These are phyloP conservation scores for Lathyrus sativus DNA, from an alignment of 306 rosid species.

Conservation along the genomic window DNA sequence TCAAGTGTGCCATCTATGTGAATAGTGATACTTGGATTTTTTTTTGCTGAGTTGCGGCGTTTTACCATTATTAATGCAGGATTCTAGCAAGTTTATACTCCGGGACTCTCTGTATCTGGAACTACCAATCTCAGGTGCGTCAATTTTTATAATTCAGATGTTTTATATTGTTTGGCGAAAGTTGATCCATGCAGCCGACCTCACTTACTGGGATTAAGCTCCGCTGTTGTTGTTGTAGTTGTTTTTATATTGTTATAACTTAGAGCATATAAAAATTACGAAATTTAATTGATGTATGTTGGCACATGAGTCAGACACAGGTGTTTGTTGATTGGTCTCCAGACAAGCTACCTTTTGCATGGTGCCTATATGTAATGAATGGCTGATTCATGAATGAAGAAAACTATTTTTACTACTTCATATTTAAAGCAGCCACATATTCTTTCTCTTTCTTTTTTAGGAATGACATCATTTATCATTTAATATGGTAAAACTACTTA, in stretches of 20 bases:
- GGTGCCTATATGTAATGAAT: constrained; percentile 30
- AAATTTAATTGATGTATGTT: constrained; percentile 13
- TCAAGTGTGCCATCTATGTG: constrained; percentile 31
- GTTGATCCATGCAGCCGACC: no score
- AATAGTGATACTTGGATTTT: background rate
- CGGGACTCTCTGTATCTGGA: constrained; percentile 97
- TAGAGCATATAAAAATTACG: background rate
- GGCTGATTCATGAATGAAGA: constrained; percentile 14
- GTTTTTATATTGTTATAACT: background rate
- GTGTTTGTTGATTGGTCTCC: constrained; percentile 54
- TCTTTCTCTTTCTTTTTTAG: constrained; percentile 2
- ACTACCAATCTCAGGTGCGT: constrained; percentile 95
- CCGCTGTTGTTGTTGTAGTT: no score
- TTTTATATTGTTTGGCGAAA: background rate
- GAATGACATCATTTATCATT: background rate
- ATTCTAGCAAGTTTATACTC: constrained; percentile 96
- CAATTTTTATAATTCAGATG: constrained; percentile 32
- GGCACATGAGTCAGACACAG: constrained; percentile 80
- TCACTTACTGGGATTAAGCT: no score
- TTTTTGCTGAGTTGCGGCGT: constrained; percentile 36
- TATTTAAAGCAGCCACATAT: constrained; percentile 15
- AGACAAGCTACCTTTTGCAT: constrained; percentile 64
- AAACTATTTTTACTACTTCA: constrained; percentile 20
- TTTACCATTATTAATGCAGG: constrained; percentile 56
- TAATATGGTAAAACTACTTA: background rate